phyloP scores from a whole-genome alignment of 192 early-diverging fungal genomes.

The Entophlyctis luteolus region DNA sequence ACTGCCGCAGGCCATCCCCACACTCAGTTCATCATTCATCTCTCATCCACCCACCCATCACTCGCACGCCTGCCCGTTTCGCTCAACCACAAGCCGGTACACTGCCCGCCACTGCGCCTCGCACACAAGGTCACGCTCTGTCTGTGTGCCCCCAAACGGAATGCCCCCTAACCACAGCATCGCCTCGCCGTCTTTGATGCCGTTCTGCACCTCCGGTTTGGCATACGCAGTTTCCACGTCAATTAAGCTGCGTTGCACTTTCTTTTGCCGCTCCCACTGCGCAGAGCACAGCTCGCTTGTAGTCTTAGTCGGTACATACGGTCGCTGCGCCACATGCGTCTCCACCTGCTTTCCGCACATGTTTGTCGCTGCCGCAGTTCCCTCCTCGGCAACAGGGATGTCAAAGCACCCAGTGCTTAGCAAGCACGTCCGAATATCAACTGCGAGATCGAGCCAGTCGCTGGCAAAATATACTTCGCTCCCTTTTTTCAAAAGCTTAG shows the following conservation, averaged over 20 bases:
- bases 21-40: no score
- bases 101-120: slow-evolving; percentile 27
- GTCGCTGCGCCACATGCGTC: background rate
- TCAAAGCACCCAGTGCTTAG: slow-evolving; percentile 23
- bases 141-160: slow-evolving; percentile 26
- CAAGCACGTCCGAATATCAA: slow-evolving; percentile 23
- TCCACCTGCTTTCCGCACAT: background rate
- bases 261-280: background rate
- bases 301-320: background rate
- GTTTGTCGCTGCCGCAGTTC: background rate
- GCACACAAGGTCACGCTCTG: slow-evolving; percentile 32
- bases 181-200: background rate
- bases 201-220: slow-evolving; percentile 5
- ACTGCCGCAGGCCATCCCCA: no score
- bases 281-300: background rate
- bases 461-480: slow-evolving; percentile 28
- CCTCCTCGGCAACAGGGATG: background rate
- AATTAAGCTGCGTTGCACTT: background rate
- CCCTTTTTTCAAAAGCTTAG: slow-evolving; percentile 7
- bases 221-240: slow-evolving; percentile 18
- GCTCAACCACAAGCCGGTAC: slow-evolving; percentile 23
- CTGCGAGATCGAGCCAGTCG: slow-evolving; percentile 30
- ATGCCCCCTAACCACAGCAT: slow-evolving; percentile 20
- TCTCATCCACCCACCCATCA: no score
- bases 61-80: no score